phyloP scores from a whole-genome alignment of 2,329 filamentous ascomycete genomes.

The Sordariomycetes sp. region DNA sequence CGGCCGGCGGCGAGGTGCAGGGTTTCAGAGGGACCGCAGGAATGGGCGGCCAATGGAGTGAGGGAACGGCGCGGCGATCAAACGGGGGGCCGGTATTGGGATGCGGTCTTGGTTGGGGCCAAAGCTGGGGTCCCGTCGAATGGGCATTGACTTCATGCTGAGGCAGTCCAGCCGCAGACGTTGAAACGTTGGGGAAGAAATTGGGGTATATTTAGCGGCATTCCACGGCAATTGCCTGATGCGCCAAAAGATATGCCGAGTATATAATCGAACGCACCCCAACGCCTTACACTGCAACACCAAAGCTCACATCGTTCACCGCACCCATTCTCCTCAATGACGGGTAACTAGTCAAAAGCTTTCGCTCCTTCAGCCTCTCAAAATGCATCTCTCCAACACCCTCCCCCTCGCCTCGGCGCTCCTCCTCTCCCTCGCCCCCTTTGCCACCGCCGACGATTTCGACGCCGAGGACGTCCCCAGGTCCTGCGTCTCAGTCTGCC shows the following conservation, averaged over 20 bases:
- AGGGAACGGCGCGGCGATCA: no score
- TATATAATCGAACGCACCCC: background rate
- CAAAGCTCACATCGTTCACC: background rate
- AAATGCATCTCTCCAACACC: conserved; percentile 4
- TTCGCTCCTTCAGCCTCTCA: background rate
- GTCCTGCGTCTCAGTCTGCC: conserved; percentile 9
- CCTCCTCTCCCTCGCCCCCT: conserved; percentile 1
- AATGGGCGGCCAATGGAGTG: background rate
- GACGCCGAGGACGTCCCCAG: conserved; percentile 10
- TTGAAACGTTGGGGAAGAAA: background rate
- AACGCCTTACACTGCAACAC: background rate
- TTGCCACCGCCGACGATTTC: conserved; percentile 7
- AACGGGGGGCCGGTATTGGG: no score
- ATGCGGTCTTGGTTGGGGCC: no score
- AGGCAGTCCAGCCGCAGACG: background rate
- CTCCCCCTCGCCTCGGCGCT: conserved; percentile 1
- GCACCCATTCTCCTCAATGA: background rate
- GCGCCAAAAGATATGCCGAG: background rate
- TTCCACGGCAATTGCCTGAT: background rate
- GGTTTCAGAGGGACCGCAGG: background rate
- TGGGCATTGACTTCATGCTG: background rate
- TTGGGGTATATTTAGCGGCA: background rate
- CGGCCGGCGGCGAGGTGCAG: background rate
- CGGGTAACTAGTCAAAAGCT: background rate
- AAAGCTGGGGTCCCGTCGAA: background rate